Conservation (phyloP, 768 basidiomycete genomes). For the Phanerodontia chrysosporium region DNA sequence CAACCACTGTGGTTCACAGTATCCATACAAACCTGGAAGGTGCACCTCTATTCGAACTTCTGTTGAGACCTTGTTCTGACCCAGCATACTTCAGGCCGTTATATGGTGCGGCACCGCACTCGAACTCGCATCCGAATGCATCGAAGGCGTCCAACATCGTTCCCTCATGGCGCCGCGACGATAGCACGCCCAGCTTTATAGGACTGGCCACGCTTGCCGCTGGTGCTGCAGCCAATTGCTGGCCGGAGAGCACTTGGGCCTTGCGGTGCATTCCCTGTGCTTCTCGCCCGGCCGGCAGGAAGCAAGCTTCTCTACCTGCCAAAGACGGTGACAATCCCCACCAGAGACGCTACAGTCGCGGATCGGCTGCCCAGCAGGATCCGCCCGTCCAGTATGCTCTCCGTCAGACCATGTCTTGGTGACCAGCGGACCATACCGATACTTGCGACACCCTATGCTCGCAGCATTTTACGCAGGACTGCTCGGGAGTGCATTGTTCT, state of each 20-base stretch:
- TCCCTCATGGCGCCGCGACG: not conserved
- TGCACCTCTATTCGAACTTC: not conserved
- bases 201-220: not conserved
- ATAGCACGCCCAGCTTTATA: too few relatives aligned
- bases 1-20: too few relatives aligned
- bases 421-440: not conserved
- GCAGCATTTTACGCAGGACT: not conserved
- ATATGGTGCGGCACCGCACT: slow-evolving; percentile 2
- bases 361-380: too few relatives aligned
- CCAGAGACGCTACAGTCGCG: too few relatives aligned
- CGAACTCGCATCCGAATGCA: not conserved
- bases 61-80: too few relatives aligned
- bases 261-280: not conserved
- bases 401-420: not conserved
- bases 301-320: not conserved
- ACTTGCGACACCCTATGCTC: slow-evolving; percentile 7
- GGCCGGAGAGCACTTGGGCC: not conserved
- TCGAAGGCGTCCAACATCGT: not conserved
- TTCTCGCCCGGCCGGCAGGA: not conserved
- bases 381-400: too few relatives aligned
- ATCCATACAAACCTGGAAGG: not conserved
- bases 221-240: not conserved
- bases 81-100: not conserved
- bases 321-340: not conserved
- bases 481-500: not conserved